phyloP scores from a whole-genome alignment of 202 grass and related monocot species.

The Setaria italica region DNA sequence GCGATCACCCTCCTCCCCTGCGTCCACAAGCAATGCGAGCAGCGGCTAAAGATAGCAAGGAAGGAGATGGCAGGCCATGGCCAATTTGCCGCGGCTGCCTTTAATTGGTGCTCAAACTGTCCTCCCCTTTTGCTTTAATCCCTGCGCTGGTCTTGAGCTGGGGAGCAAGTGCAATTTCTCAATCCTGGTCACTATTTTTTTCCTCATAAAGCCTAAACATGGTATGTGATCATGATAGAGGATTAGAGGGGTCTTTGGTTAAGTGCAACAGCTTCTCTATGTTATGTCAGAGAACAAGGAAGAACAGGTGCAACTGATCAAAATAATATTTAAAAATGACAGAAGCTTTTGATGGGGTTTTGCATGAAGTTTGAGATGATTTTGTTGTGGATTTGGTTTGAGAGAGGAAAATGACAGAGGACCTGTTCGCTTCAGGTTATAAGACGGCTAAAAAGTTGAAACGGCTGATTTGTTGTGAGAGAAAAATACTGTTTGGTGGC shows the following conservation, averaged over 20 bases:
- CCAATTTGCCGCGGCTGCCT: slow-evolving; percentile 33
- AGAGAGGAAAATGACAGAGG: too few species aligned
- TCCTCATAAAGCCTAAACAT: slow-evolving; percentile 9
- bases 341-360: not conserved
- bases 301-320: slow-evolving; percentile 51
- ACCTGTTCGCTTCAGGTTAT: too few species aligned
- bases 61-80: slow-evolving; percentile 8
- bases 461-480: too few species aligned
- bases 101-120: slow-evolving; percentile 54
- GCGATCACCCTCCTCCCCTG: slow-evolving; percentile 20
- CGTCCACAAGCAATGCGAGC: slow-evolving; percentile 35
- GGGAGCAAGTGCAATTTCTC: slow-evolving; percentile 44
- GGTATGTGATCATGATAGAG: slow-evolving; percentile 11
- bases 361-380: not conserved
- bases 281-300: not conserved
- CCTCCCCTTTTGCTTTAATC: slow-evolving; percentile 62
- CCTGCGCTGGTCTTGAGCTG: slow-evolving; percentile 51
- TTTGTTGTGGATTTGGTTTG: not conserved
- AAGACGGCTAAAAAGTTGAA: too few species aligned
- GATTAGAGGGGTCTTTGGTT: slow-evolving; percentile 17
- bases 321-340: not conserved
- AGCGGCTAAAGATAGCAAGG: slow-evolving; percentile 60
- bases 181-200: not conserved
- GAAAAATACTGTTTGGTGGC: too few species aligned
- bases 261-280: slow-evolving; percentile 44